Conservation (phyloP, 768 basidiomycete genomes). For the Phanerochaete sordida region DNA sequence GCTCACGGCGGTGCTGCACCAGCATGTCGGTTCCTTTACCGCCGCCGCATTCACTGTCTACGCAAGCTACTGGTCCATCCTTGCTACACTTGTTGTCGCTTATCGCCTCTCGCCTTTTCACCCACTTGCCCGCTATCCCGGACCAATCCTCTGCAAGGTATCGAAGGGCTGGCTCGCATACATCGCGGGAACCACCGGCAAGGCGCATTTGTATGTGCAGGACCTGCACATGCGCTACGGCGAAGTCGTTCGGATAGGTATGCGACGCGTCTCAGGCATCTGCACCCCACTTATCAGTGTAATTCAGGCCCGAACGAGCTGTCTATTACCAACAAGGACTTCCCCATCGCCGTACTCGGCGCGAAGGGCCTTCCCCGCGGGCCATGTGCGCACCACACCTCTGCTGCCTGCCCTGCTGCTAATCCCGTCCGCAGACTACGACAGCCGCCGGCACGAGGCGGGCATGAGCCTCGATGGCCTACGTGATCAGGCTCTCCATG, state of each 20-base stretch:
- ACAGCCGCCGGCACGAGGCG: conserved; percentile 10
- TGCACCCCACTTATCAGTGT: neutral
- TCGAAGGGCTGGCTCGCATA: conserved; percentile 13
- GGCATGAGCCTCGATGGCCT: conserved; percentile 12
- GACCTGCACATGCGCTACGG: conserved; percentile 10
- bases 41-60: neutral
- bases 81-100: conserved; percentile 1
- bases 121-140: conserved; percentile 12
- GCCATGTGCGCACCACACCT: conserved; percentile 7
- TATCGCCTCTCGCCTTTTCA: conserved; percentile 14
- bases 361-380: conserved; percentile 12
- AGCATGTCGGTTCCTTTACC: neutral
- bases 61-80: neutral
- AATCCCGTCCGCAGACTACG: conserved; percentile 7
- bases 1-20: neutral
- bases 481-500: conserved; percentile 5
- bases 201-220: conserved; percentile 6
- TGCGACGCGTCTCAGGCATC: neutral
- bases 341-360: conserved; percentile 2
- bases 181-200: neutral
- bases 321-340: conserved; percentile 5
- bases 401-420: neutral
- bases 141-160: conserved; percentile 13
- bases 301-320: conserved; percentile 13
- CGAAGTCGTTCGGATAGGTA: conserved; percentile 11